Percentiles rank a stretch among this genome's conserved stretches.
Conservation (phyloP, 1,284 basidiomycete species). For the Athelia psychrophila region DNA sequence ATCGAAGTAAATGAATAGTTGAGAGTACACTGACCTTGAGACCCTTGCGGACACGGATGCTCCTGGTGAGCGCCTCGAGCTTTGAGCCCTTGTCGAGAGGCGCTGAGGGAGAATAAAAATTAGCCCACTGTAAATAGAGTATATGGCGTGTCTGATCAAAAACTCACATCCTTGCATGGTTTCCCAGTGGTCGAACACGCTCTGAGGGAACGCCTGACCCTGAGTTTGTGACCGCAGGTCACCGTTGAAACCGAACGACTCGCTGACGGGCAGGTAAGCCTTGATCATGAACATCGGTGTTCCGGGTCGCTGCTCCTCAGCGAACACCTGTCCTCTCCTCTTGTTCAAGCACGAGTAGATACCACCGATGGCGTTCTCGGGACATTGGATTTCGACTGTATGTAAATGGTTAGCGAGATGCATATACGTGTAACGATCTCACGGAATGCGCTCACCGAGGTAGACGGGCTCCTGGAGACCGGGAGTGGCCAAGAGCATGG, state of each 20-base stretch:
- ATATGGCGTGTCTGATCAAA: conserved; percentile 9
- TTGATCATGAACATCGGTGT: conserved; percentile 99
- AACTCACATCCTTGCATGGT: conserved; percentile 71
- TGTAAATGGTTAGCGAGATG: background rate
- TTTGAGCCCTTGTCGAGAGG: conserved; percentile 87
- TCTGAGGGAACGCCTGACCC: conserved; percentile 98
- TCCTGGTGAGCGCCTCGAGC: conserved; percentile 81
- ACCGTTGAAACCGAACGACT: conserved; percentile 99
- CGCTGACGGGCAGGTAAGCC: conserved; percentile 95
- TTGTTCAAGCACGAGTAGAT: conserved; percentile 96
- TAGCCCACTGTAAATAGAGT: conserved; percentile 14
- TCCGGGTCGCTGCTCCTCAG: conserved; percentile 95
- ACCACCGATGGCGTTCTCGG: conserved; percentile 97
- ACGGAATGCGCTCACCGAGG: conserved; percentile 55
- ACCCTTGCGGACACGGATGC: conserved; percentile 90
- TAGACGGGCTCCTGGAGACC: conserved; percentile 97
- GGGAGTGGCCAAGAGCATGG: conserved; percentile 89
- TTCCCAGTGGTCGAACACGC: conserved; percentile 93
- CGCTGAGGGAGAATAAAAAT: conserved; percentile 36
- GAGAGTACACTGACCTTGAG: conserved; percentile 62
- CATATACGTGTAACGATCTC: conserved; percentile 19
- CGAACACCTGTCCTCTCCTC: conserved; percentile 98
- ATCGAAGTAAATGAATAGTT: background rate
- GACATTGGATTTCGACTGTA: conserved; percentile 95
- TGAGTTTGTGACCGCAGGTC: conserved; percentile 91